These are phyloP conservation scores for Blepharisma stoltei DNA, from an alignment of 73 alveolate genomes.

Conservation along the genomic window DNA sequence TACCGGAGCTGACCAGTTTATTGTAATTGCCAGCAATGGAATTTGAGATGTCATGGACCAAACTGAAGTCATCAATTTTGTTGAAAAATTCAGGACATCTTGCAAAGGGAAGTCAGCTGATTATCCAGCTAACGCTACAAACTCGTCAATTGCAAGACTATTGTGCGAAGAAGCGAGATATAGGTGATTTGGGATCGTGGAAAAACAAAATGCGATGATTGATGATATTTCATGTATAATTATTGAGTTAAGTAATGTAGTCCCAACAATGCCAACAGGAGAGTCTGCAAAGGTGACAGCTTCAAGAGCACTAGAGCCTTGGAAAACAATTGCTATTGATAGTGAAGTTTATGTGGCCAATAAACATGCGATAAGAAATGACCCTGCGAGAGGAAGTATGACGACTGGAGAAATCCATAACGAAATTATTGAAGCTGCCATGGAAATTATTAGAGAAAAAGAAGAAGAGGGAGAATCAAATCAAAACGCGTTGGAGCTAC, in stretches of 20 bases:
- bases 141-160: slow-evolving; percentile 18
- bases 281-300: too few species aligned
- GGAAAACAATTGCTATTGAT: too few species aligned
- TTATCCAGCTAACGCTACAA: not conserved
- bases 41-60: slow-evolving; percentile 18
- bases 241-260: not conserved
- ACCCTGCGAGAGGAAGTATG: too few species aligned
- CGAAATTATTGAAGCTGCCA: too few species aligned
- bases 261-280: too few species aligned
- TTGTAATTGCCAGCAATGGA: slow-evolving; percentile 11
- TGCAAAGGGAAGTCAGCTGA: not conserved
- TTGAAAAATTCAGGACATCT: slow-evolving; percentile 6
- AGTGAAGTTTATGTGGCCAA: too few species aligned
- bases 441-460: too few species aligned
- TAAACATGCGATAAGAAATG: too few species aligned
- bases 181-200: not conserved
- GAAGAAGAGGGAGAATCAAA: too few species aligned
- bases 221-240: slow-evolving; percentile 20
- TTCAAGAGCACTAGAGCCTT: too few species aligned
- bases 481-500: too few species aligned
- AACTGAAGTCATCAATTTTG: slow-evolving; percentile 13
- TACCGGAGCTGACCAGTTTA: not conserved
- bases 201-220: not conserved
- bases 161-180: slow-evolving; percentile 8
- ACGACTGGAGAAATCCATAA: too few species aligned